These are phyloP conservation scores for Dictyophora rubrovolvata DNA, from an alignment of 768 basidiomycete species.

Conservation along the genomic window DNA sequence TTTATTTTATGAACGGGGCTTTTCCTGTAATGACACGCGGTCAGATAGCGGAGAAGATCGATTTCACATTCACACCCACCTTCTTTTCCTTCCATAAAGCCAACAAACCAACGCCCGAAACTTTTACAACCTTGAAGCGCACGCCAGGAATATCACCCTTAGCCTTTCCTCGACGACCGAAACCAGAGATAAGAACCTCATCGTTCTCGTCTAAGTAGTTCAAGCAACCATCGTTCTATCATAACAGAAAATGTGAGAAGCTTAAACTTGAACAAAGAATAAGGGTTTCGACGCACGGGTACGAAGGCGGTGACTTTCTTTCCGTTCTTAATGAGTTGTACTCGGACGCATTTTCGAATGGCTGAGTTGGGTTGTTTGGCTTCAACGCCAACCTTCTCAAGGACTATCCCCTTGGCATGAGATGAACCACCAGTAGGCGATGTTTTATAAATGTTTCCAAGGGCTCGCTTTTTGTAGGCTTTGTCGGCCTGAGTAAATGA, in stretches of 20 bases:
- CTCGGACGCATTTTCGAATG: slow-evolving; percentile 99
- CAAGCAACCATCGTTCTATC: slow-evolving; percentile 88
- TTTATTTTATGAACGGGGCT: slow-evolving; percentile 48
- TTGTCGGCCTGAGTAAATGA: slow-evolving; percentile 71
- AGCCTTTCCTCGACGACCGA: slow-evolving; percentile 99
- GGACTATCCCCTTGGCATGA: slow-evolving; percentile 99
- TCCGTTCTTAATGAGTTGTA: slow-evolving; percentile 99
- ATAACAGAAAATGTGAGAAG: background rate
- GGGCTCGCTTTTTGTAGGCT: slow-evolving; percentile 97
- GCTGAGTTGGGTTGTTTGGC: slow-evolving; percentile 99
- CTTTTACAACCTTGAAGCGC: slow-evolving; percentile 99
- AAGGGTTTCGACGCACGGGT: slow-evolving; percentile 48
- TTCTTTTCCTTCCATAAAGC: slow-evolving; percentile 99
- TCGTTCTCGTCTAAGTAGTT: slow-evolving; percentile 99
- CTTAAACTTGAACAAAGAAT: background rate
- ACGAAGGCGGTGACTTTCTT: slow-evolving; percentile 99
- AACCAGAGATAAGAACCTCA: slow-evolving; percentile 98
- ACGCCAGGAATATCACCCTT: slow-evolving; percentile 99
- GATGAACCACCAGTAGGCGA: slow-evolving; percentile 99
- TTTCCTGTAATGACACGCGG: slow-evolving; percentile 44
- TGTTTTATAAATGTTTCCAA: slow-evolving; percentile 99
- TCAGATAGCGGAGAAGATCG: background rate
- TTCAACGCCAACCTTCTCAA: slow-evolving; percentile 99
- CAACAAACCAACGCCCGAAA: slow-evolving; percentile 96
- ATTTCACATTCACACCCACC: slow-evolving; percentile 34